Base-by-base conservation (phyloP, 2,329 filamentous ascomycete genomes). In the Fusarium penzigii region DNA sequence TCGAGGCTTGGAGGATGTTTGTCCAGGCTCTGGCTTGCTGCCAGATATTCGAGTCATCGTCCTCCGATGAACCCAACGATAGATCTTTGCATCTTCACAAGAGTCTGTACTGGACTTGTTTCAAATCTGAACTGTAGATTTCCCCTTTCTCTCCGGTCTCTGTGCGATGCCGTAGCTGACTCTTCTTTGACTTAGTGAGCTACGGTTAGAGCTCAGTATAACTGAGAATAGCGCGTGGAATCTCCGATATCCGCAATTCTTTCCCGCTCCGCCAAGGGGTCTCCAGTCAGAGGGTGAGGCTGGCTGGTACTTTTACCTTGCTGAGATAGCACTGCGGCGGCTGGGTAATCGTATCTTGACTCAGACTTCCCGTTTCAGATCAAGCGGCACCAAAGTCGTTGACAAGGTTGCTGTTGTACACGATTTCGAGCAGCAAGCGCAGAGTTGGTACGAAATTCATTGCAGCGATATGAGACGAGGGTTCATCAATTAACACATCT, bases 1-100 rank as follows among this genome's bases (percentile, higher is more conserved):
- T 48, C 10, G 47, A 54, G 20, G 52, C 57, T 8, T 57, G 57
- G 57, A 57, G 48, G 29, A 54, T 56, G 52, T 59, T 56, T 38
- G 49, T 57, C 12, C 55, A 57, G 39, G 55, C 55, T 6, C 36
- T 58, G 29, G 46, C 52, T 9, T 53, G 48, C 17, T 58, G 49
- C 16, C 55, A 55, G 17, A 42, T 41, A 12, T 50, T 55, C 14
- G 32, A 45, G 5, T 17, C 48, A 4, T 17, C 43, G 17, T 38
- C 42, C 6, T 36, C 32, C 5, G 12, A 32, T 5, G 42, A 49
- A 25, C 12, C 38, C 3, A 17, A 45, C 3, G 20, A 45, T 12
- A 39, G 39, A 12, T 12, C 9, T 3, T 43, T 29, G 29, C 36
- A 17, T 11, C 17, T 39, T n/a, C 34, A 44, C 11, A 44, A 29